A percentile compares a stretch with the other conserved stretches of the same genome.
Evolutionary conservation across 768 basidiomycete genomes (phyloP).

Genomic region (Amylocystis lapponica): DNA sequence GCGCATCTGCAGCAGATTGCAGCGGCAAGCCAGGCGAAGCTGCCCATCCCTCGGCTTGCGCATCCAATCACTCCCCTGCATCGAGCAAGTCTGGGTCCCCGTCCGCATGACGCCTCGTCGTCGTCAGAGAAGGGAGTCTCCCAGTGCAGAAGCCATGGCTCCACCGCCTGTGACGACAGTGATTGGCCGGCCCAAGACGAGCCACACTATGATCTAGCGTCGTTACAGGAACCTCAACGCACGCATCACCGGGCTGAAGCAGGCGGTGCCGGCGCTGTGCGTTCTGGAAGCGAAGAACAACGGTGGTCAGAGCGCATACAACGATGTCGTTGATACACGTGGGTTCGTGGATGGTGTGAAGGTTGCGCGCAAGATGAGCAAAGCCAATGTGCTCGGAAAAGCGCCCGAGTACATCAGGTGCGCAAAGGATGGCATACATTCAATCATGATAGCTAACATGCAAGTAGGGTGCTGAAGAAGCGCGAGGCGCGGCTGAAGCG

Average conservation of each 20-base stretch:
- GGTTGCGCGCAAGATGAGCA: conserved; percentile 85
- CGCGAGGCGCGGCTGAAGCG: conserved; percentile 65
- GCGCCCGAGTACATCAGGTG: conserved; percentile 84
- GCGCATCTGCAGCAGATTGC: conserved; percentile 27
- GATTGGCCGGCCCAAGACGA: conserved; percentile 64
- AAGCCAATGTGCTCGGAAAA: conserved; percentile 86
- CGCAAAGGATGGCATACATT: too few species aligned
- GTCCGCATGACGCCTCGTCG: conserved; percentile 34
- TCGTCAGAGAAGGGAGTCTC: conserved; percentile 32
- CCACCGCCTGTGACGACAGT: conserved; percentile 16
- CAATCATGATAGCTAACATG: too few species aligned
- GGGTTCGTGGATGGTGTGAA: conserved; percentile 92
- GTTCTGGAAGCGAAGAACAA: conserved; percentile 55
- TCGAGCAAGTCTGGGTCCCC: conserved; percentile 13
- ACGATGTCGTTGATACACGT: conserved; percentile 67
- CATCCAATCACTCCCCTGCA: conserved; percentile 34
- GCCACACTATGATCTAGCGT: conserved; percentile 85
- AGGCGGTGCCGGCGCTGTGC: conserved; percentile 78
- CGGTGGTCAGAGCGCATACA: conserved; percentile 24
- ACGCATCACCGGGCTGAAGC: conserved; percentile 73
- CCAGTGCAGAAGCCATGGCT: conserved; percentile 14
- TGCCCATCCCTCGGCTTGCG: conserved; percentile 47
- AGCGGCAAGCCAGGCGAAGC: conserved; percentile 31
- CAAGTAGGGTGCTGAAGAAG: conserved; percentile 76
- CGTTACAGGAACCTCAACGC: conserved; percentile 86